A percentile compares a stretch with the other conserved stretches of the same genome.
Evolutionary conservation across 352 stramenopile species (phyloP).

Genomic region (Phytophthora aleatoria): DNA sequence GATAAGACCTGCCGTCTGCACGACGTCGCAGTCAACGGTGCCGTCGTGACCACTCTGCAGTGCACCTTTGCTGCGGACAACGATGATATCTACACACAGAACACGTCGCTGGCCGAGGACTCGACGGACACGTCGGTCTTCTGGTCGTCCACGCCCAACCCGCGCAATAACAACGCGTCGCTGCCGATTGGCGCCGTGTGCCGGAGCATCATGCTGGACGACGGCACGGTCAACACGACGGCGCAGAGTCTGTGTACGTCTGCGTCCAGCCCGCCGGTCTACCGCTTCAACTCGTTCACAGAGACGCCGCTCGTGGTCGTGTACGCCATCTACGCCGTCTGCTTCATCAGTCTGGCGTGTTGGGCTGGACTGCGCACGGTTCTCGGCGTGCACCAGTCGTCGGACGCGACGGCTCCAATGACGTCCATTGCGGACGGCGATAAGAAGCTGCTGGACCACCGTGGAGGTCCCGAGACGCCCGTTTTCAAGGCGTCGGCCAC

Average conservation of each 20-base stretch:
- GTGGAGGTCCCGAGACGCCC: constrained; percentile 55
- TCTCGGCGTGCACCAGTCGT: constrained; percentile 22
- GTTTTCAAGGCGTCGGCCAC: constrained; percentile 33
- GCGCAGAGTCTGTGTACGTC: constrained; percentile 36
- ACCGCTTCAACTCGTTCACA: constrained; percentile 62
- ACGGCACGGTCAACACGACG: constrained; percentile 36
- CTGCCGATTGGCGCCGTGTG: constrained; percentile 62
- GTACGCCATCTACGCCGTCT: constrained; percentile 56
- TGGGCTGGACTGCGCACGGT: constrained; percentile 34
- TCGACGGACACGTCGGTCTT: constrained; percentile 52
- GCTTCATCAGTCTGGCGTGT: constrained; percentile 38
- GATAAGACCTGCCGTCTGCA: constrained; percentile 55
- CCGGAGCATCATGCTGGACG: constrained; percentile 48
- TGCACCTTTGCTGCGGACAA: constrained; percentile 44
- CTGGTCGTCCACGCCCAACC: constrained; percentile 58
- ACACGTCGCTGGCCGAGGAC: constrained; percentile 56
- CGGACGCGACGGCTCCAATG: constrained; percentile 15
- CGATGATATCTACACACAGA: constrained; percentile 53
- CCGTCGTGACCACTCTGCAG: constrained; percentile 42
- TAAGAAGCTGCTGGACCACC: constrained; percentile 66
- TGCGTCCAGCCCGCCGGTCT: constrained; percentile 25
- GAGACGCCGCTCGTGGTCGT: constrained; percentile 52
- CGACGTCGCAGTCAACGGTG: constrained; percentile 32
- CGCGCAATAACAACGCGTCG: constrained; percentile 76
- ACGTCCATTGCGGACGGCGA: constrained; percentile 35